These are phyloP conservation scores for Alternaria sp. DNA, from an alignment of 2,329 filamentous ascomycete species.

Conservation along the genomic window DNA sequence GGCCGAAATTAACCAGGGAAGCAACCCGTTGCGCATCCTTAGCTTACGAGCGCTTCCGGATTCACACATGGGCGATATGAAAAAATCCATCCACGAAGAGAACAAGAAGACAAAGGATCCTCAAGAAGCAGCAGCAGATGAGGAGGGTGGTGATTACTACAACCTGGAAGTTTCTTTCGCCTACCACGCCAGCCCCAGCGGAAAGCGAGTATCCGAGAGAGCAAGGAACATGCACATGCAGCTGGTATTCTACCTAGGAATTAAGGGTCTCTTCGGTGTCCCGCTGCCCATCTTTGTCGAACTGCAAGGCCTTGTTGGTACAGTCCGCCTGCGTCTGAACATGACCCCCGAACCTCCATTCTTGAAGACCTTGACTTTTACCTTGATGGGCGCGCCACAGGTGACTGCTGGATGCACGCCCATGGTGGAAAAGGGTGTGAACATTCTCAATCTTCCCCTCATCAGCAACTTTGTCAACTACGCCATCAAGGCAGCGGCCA, in stretches of 20 bases:
- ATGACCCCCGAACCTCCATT: slow-evolving; percentile 93
- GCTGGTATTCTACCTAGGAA: slow-evolving; percentile 89
- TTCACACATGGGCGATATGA: slow-evolving; percentile 80
- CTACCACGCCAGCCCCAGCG: slow-evolving; percentile 84
- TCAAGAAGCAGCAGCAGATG: slow-evolving; percentile 85
- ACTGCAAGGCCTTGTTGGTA: slow-evolving; percentile 88
- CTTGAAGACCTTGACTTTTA: slow-evolving; percentile 90
- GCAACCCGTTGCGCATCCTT: slow-evolving; percentile 86
- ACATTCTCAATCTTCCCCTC: slow-evolving; percentile 87
- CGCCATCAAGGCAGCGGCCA: slow-evolving; percentile 85
- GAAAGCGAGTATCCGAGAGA: slow-evolving; percentile 76
- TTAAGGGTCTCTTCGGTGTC: slow-evolving; percentile 88
- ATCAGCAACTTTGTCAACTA: slow-evolving; percentile 98
- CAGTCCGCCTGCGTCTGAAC: slow-evolving; percentile 81
- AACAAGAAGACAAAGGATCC: slow-evolving; percentile 85
- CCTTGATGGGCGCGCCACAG: slow-evolving; percentile 91
- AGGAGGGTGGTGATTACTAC: slow-evolving; percentile 91
- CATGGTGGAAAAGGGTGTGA: slow-evolving; percentile 89
- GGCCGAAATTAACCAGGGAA: slow-evolving; percentile 93
- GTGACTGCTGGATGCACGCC: slow-evolving; percentile 89
- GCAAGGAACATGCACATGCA: slow-evolving; percentile 98
- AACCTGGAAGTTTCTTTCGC: slow-evolving; percentile 91
- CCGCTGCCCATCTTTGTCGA: slow-evolving; percentile 90
- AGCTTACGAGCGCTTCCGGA: slow-evolving; percentile 88
- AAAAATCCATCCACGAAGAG: slow-evolving; percentile 79